Base-by-base conservation (phyloP, 116 monocot genomes). In the Phalaenopsis hybrid region DNA sequence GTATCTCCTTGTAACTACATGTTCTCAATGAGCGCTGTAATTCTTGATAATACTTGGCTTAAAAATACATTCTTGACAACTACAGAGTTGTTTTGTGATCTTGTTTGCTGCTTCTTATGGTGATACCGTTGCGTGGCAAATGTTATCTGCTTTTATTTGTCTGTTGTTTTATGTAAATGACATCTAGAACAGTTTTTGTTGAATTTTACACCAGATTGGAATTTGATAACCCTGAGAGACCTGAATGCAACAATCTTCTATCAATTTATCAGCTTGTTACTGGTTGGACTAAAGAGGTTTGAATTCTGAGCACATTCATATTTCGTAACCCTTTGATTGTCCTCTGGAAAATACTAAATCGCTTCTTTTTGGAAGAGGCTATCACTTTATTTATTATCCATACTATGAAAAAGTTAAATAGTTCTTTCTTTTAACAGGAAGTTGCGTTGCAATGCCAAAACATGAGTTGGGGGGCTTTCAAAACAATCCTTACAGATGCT, bases 401-500 rank as follows among this genome's bases (percentile, higher is more conserved):
- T 45, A 20, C 46, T 44, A 75, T 46, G 46, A 75, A n/a, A 16
- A 73, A 34, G 3, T 34, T 73, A 11, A 75, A 45, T 8, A 9
- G 46, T n/a, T 75, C 21, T 18, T 70, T 72, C 79, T 74, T 79
- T 68, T 80, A 69, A 46, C 89, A 98, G 98, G 98, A 98, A 89
- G 92, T 95, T 84, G 86, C 84, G 72, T 65, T 81, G 49, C 93
- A 95, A 87, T 98, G 98, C 44, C 85, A 85, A 79, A 87, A 84
- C 80, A 93, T 95, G 95, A 95, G 88, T 86, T 95, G 98, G 98
- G 98, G 98, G 13, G 83, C 90, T 82, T 98, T 98, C 85, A 98
- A 98, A 82, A 6, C 44, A 31, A 88, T 37, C 58, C 90, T 98
- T 68, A 86, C 93, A 44, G 98, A 95, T 82, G 93, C 98, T 15